A percentile compares a stretch with the other conserved stretches of the same genome.
phyloP scores from a whole-genome alignment of 805 yeast species.

The Cyberlindnera samutprakarnensis region DNA sequence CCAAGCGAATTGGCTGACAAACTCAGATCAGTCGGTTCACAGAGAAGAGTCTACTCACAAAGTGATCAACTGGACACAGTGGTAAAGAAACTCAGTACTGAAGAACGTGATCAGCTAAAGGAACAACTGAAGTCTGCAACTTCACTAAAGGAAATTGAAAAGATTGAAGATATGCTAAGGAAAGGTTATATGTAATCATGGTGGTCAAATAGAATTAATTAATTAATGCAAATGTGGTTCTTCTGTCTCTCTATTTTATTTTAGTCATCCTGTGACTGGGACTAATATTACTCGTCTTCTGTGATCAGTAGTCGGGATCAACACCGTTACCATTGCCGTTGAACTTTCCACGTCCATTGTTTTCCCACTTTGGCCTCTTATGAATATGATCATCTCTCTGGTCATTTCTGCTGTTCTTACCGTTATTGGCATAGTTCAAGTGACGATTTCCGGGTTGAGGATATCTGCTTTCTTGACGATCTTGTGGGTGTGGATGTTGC shows the following conservation, averaged over 20 bases:
- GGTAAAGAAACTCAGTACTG: constrained; percentile 38
- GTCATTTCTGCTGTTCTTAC: neutral
- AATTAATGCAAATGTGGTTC: too few species aligned
- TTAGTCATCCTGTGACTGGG: too few species aligned
- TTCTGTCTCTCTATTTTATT: too few species aligned
- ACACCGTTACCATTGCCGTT: too few species aligned
- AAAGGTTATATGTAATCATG: constrained; percentile 26
- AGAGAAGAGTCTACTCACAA: neutral
- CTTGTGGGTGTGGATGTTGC: neutral
- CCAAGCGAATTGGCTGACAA: constrained; percentile 7
- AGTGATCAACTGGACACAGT: neutral
- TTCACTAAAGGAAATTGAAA: constrained; percentile 66
- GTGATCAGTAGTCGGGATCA: neutral
- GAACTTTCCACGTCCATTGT: too few species aligned
- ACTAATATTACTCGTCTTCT: too few species aligned
- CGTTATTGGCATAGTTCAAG: too few species aligned
- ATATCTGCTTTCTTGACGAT: neutral
- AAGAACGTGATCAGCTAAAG: constrained; percentile 45
- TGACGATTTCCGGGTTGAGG: too few species aligned
- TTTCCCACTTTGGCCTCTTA: constrained; percentile 1
- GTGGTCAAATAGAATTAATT: too few species aligned
- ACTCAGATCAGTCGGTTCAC: constrained; percentile 13
- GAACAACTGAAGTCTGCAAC: constrained; percentile 53
- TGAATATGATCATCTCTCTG: neutral
- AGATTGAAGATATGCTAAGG: constrained; percentile 50